phyloP scores from a whole-genome alignment of 441 rosid species.

The Viola pubescens region DNA sequence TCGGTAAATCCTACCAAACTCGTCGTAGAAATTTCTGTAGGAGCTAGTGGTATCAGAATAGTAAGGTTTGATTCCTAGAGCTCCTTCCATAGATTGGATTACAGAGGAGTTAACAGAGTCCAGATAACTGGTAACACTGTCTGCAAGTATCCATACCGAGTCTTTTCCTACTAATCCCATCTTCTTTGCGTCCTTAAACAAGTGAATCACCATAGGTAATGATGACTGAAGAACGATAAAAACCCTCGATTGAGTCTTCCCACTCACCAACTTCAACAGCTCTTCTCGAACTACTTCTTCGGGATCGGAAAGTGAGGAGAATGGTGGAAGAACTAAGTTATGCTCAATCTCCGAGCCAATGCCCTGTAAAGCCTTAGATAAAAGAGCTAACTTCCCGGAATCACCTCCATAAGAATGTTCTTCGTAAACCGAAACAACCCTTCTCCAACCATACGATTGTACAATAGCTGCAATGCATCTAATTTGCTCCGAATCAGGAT shows the following conservation, averaged over 20 bases:
- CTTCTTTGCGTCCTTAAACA: constrained; percentile 34
- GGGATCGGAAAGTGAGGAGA: constrained; percentile 24
- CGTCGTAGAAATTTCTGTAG: constrained; percentile 20
- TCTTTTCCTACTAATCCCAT: constrained; percentile 31
- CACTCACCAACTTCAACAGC: constrained; percentile 20
- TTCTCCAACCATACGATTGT: constrained; percentile 30
- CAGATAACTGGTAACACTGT: constrained; percentile 25
- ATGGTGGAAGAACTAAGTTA: constrained; percentile 30
- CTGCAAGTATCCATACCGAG: constrained; percentile 40
- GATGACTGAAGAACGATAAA: constrained; percentile 41
- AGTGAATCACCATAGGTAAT: constrained; percentile 24
- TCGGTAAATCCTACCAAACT: constrained; percentile 18
- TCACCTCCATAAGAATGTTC: constrained; percentile 28
- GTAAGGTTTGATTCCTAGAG: constrained; percentile 32
- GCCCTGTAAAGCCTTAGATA: constrained; percentile 26
- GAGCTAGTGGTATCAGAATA: constrained; percentile 13
- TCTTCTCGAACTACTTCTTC: constrained; percentile 18
- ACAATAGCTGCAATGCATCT: constrained; percentile 34
- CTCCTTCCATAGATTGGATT: constrained; percentile 38
- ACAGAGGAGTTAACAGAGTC: constrained; percentile 33
- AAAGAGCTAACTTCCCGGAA: constrained; percentile 23
- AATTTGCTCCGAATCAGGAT: constrained; percentile 22
- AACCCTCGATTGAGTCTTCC: constrained; percentile 28
- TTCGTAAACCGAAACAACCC: constrained; percentile 32
- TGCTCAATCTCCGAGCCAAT: constrained; percentile 34